Percentiles rank a stretch among this genome's conserved stretches.
phyloP scores from a whole-genome alignment of 257 asterid genomes.

The Linaria vulgaris region DNA sequence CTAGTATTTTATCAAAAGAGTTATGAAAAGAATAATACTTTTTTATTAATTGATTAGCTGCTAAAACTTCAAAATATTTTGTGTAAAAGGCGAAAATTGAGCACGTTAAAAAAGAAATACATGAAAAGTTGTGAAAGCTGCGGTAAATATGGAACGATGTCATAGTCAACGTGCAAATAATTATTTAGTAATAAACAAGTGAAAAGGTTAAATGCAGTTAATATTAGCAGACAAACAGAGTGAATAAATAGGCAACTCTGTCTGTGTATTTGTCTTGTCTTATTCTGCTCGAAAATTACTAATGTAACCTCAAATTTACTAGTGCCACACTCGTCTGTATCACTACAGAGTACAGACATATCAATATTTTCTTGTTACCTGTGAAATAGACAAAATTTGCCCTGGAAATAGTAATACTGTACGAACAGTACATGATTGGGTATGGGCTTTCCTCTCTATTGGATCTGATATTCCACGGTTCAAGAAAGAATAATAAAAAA shows the following conservation, averaged over 20 bases:
- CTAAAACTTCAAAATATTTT: background rate
- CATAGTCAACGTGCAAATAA: conserved; percentile 8
- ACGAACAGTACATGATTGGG: conserved; percentile 12
- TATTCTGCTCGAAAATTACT: background rate
- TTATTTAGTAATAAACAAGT: background rate
- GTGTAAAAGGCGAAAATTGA: background rate
- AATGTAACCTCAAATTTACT: background rate
- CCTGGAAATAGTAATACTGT: background rate
- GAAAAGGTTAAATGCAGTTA: conserved; percentile 16
- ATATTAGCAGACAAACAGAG: conserved; percentile 11
- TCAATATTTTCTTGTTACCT: conserved; percentile 14
- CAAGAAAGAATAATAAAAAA: too few relatives aligned
- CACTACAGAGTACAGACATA: background rate
- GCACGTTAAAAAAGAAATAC: background rate
- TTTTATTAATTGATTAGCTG: background rate
- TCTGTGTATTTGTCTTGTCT: background rate
- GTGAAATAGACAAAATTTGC: conserved; percentile 24
- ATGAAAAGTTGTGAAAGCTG: conserved; percentile 1
- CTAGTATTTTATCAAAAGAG: too few relatives aligned
- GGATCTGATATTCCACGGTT: conserved; percentile 16
- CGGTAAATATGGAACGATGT: background rate
- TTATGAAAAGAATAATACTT: too few relatives aligned
- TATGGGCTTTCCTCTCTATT: conserved; percentile 11
- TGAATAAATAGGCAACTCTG: background rate
- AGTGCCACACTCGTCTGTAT: conserved; percentile 10